phyloP scores from a whole-genome alignment of 129 eudicot species.

The Flaveria brownii region DNA sequence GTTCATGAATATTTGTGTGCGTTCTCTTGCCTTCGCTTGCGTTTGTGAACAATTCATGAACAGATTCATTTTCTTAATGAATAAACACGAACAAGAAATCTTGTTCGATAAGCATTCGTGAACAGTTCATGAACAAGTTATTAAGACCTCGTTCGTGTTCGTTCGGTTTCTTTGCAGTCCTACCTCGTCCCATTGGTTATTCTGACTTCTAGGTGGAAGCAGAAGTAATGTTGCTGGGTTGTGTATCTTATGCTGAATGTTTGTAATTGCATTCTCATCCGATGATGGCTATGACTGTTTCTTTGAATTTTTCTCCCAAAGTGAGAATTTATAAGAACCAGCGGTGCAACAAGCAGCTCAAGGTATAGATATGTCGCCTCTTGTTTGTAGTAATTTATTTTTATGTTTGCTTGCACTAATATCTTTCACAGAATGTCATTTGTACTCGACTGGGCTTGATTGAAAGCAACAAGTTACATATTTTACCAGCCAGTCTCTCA shows the following conservation, averaged over 20 bases:
- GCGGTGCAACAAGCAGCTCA: constrained; percentile 44
- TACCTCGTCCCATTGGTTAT: no score
- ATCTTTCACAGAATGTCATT: constrained; percentile 5
- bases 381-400: background rate
- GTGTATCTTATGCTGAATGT: constrained; percentile 26
- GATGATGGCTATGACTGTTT: constrained; percentile 58
- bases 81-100: no score
- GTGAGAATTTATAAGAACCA: constrained; percentile 59
- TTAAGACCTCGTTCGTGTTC: no score
- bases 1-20: no score
- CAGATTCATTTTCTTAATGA: no score
- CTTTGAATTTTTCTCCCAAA: constrained; percentile 59
- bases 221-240: constrained; percentile 15
- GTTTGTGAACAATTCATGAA: no score
- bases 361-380: constrained; percentile 34
- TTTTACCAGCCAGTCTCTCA: constrained; percentile 43
- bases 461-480: constrained; percentile 44
- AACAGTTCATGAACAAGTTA: no score
- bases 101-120: no score
- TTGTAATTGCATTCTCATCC: constrained; percentile 14
- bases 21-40: no score
- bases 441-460: constrained; percentile 40
- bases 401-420: constrained; percentile 5
- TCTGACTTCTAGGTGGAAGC: background rate
- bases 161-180: no score